Evolutionary conservation across 2,329 filamentous ascomycete genomes (phyloP), one percentile per base, ranked within the genome.

Genomic region (Beauveria rudraprayagi): DNA sequence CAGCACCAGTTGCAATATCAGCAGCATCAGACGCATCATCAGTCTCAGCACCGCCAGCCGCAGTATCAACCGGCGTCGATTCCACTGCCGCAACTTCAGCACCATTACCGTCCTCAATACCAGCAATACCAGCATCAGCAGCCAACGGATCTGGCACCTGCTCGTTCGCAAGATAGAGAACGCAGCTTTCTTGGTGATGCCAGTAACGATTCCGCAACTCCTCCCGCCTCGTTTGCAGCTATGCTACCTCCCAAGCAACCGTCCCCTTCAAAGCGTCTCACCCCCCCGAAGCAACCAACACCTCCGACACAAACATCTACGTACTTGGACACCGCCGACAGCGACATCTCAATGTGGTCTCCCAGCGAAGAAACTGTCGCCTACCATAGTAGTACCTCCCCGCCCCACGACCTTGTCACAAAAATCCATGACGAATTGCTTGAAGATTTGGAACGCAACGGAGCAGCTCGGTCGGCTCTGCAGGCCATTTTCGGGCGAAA

Each of bases 291-390:
- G 28, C 48, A 51, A 17, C 48, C 56, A 22, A 24, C 55, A 17
- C 28, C 30, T 22, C 56, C 56, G 19, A 41, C 17, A n/a, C 30
- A 51, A 11, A 14, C 28, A 11, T 22, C 44, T 9, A 50, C 19
- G 7, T 58, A 47, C 34, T 17, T 56, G 2, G 17, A 56, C 5
- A 48, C 55, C 10, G 22, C 11, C 14, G 44, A 57, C 9, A 57
- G 44, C 55, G 56, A 47, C 17, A 51, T 58, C 9, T 43, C 30
- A 2, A 58, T 58, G 56, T 47, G 44, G n/a, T 50, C 56, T 19
- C 28, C 34, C 6, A 58, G 46, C 56, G 56, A 58, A 41, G 56
- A 58, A 22, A 51, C 56, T 17, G 56, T 58, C 46, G 30, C 46
- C 9, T 37, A 51, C 5, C 34, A 34, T 9, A 26, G 43, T 17